Base-by-base conservation (phyloP, 192 early-diverging fungal genomes). In the Coemansia pectinata region DNA sequence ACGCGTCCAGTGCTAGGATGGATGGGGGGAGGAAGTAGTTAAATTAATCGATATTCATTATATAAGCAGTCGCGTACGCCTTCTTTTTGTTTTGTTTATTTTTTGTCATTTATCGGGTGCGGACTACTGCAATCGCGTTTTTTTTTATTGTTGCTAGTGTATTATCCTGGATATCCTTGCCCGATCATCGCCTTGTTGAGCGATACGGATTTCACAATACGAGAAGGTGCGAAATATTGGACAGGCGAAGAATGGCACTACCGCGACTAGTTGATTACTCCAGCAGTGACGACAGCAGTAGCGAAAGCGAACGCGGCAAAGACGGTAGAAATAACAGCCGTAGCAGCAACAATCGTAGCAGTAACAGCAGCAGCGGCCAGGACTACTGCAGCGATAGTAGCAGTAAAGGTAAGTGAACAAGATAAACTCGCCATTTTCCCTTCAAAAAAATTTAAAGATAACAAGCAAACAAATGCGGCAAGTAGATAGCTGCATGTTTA, bases 211-310 rank as follows among this genome's bases (percentile, higher is more conserved):
- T 25, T 48, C 44, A 34, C 27, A 42, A 41, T 9, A 58, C 21
- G 10, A 17, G 25, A 42, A 21, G 17, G 38, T 9, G 15, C 38
- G 17, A 45, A 21, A 50, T 21, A 50, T 21, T 23, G 19, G 47
- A 19, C 21, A 55, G 14, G 27, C 11, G 34, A 63, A 38, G 9
- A 63, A 78, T 78, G 71, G 25, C 48, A 31, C 62, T 66, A 34
- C 55, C 55, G 63, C 64, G 58, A 39, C 75, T 83, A 38, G 80
- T 74, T 39, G 72, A 71, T 44, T 83, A 83, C 65, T 41, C 71
- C 12, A 82, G 73, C 52, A 80, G 73, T 63, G 78, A 76, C 31
- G 75, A 70, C 36, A 66, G 50, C 71, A 73, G 74, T 73, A 73
- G 66, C 66, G 48, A 39, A 48, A 38, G 64, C 66, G 48, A 52